These are phyloP conservation scores for Aspergillus nidulans DNA, from an alignment of 495 filamentous ascomycete genomes.

Conservation along the genomic window DNA sequence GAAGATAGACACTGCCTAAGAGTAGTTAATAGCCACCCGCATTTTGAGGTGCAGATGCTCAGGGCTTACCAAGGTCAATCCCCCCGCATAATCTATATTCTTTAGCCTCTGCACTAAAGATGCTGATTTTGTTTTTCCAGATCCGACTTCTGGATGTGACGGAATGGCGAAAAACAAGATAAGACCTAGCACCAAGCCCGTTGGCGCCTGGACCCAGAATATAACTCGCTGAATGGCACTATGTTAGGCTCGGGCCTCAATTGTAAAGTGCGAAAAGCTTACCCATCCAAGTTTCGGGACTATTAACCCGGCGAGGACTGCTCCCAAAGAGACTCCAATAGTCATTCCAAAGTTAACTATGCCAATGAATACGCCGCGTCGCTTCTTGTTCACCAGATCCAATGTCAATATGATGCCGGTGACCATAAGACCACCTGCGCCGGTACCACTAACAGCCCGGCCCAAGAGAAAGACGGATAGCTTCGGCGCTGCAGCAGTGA, in stretches of 20 bases:
- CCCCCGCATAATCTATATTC: conserved; percentile 65
- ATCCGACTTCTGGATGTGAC: conserved; percentile 25
- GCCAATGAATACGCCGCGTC: conserved; percentile 66
- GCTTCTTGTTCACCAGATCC: conserved; percentile 57
- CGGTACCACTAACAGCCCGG: conserved; percentile 58
- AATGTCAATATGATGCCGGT: conserved; percentile 65
- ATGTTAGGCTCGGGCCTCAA: neutral
- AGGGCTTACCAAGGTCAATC: conserved; percentile 52
- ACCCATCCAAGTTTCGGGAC: conserved; percentile 65
- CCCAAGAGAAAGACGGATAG: conserved; percentile 63
- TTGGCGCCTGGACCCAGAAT: conserved; percentile 62
- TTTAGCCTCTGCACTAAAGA: conserved; percentile 47
- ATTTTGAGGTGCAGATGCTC: neutral
- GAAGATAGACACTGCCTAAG: conserved; percentile 48
- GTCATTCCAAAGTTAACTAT: conserved; percentile 64
- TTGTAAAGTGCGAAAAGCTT: conserved; percentile 20
- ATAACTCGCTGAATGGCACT: conserved; percentile 50
- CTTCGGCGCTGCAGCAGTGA: conserved; percentile 53
- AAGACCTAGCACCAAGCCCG: conserved; percentile 51
- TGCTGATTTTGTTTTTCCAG: conserved; percentile 13
- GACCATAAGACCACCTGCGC: conserved; percentile 62
- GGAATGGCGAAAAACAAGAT: conserved; percentile 59
- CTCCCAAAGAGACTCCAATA: conserved; percentile 64
- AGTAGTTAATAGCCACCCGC: conserved; percentile 10
- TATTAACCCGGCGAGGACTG: conserved; percentile 63